Evolutionary conservation across 2,329 filamentous ascomycete species (phyloP).

Genomic region (Calonectria hongkongensis): DNA sequence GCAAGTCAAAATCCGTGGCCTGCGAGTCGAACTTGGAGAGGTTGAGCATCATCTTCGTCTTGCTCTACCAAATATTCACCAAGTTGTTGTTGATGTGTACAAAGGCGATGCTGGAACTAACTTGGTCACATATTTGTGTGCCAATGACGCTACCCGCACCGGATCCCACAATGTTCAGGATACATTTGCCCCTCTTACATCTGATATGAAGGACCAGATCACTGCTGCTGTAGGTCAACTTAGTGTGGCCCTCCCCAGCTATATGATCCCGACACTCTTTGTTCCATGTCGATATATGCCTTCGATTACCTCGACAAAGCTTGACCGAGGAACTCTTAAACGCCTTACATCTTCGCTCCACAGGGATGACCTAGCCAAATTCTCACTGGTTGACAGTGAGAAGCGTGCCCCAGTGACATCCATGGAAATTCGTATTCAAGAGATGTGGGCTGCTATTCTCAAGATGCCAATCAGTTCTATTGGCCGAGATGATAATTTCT

Average conservation of each 20-base stretch:
- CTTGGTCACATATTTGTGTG: background rate
- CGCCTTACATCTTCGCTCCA: slow-evolving; percentile 30
- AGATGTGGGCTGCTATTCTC: slow-evolving; percentile 55
- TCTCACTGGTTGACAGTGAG: background rate
- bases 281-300: slow-evolving; percentile 43
- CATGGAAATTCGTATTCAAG: slow-evolving; percentile 43
- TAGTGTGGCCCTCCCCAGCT: slow-evolving; percentile 33
- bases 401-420: background rate
- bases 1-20: slow-evolving; percentile 75
- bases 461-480: slow-evolving; percentile 55
- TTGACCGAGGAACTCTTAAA: slow-evolving; percentile 40
- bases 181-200: background rate
- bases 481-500: slow-evolving; percentile 38
- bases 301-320: slow-evolving; percentile 42
- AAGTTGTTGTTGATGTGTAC: slow-evolving; percentile 29
- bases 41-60: slow-evolving; percentile 40
- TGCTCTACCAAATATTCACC: background rate
- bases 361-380: slow-evolving; percentile 24
- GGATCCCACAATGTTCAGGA: slow-evolving; percentile 1
- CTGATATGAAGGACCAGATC: slow-evolving; percentile 8
- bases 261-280: slow-evolving; percentile 48
- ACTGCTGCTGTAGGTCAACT: slow-evolving; percentile 13
- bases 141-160: background rate
- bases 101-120: slow-evolving; percentile 1
- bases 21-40: slow-evolving; percentile 66